Percentiles rank a stretch among this genome's conserved stretches.
phyloP scores from a whole-genome alignment of 768 basidiomycete genomes.

The Strobilomyces echinocephalus region DNA sequence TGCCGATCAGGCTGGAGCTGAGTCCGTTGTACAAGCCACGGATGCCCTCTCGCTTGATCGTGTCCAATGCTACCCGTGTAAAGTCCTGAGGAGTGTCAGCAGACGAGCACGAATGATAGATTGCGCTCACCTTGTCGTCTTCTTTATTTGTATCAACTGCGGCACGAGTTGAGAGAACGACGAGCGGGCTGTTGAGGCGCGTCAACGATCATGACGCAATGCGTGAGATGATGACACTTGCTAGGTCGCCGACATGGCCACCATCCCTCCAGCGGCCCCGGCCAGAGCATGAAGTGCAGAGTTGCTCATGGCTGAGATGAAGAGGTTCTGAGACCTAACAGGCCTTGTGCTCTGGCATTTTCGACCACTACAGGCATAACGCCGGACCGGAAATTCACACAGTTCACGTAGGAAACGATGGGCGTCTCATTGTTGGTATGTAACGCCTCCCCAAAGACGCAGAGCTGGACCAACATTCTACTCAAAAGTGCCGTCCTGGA shows the following conservation, averaged over 20 bases:
- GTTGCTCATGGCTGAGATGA: conserved; percentile 50
- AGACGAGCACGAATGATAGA: not conserved
- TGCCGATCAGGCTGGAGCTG: conserved; percentile 78
- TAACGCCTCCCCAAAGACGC: not conserved
- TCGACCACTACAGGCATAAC: not conserved
- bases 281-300: conserved; percentile 83
- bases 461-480: not conserved
- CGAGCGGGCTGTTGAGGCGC: conserved; percentile 61
- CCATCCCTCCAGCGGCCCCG: conserved; percentile 85
- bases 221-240: conserved; percentile 33
- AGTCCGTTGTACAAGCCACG: conserved; percentile 85
- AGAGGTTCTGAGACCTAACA: not conserved
- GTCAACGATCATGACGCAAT: not conserved
- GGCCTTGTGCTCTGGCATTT: not conserved
- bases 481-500: conserved; percentile 32
- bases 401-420: not conserved
- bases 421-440: not conserved
- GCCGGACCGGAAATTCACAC: too few relatives aligned
- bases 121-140: conserved; percentile 57
- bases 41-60: conserved; percentile 80
- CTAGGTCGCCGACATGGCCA: conserved; percentile 91
- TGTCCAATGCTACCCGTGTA: conserved; percentile 64
- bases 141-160: conserved; percentile 79
- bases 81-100: conserved; percentile 43
- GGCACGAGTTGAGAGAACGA: conserved; percentile 88